Percentiles rank a stretch among this genome's conserved stretches.
Conservation (phyloP, 23 red algal genomes). For the Gracilaria caudata region DNA sequence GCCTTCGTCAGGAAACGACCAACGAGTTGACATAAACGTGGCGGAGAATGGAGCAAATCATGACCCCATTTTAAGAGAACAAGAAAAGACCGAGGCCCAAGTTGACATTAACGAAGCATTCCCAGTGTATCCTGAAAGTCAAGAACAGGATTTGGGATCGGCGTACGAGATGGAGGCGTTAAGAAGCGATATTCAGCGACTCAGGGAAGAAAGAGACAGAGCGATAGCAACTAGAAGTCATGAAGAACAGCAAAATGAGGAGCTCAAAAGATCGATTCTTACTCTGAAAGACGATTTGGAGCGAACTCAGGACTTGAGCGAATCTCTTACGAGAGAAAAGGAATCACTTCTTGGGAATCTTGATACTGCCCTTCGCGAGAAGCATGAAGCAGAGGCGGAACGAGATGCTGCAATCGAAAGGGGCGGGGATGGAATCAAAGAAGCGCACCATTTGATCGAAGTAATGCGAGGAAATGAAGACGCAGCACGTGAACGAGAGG, state of each 20-base stretch:
- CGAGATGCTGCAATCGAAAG: conserved; percentile 49
- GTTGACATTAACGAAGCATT: neutral
- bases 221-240: neutral
- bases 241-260: neutral
- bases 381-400: conserved; percentile 35
- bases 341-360: conserved; percentile 2
- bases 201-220: conserved; percentile 25
- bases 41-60: neutral
- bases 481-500: conserved; percentile 32
- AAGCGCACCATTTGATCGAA: conserved; percentile 40
- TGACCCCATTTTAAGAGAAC: neutral
- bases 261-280: conserved; percentile 26
- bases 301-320: neutral
- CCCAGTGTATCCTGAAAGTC: neutral
- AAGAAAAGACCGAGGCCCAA: neutral
- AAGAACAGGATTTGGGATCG: neutral
- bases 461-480: conserved; percentile 17
- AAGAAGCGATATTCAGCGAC: conserved; percentile 9
- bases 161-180: conserved; percentile 10
- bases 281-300: conserved; percentile 43
- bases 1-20: neutral
- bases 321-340: conserved; percentile 6
- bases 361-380: neutral
- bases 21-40: neutral
- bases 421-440: conserved; percentile 49